These are phyloP conservation scores for Hyaloperonospora brassicae DNA, from an alignment of 352 stramenopile genomes.

Conservation along the genomic window DNA sequence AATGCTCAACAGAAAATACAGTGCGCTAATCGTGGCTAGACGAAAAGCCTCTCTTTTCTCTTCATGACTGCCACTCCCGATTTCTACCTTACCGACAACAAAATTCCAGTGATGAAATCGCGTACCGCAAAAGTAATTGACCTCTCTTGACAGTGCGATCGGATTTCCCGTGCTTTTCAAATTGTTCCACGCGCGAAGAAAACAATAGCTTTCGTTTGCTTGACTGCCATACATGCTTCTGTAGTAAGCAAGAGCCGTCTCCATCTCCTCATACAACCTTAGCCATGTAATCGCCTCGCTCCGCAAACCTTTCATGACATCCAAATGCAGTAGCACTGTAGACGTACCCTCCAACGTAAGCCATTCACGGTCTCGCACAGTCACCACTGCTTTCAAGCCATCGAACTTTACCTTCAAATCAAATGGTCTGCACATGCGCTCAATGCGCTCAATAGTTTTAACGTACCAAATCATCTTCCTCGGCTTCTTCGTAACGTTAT, in stretches of 20 bases:
- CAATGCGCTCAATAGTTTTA: constrained; percentile 47
- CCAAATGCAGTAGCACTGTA: constrained; percentile 35
- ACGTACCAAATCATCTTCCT: constrained; percentile 69
- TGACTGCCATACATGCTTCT: constrained; percentile 12
- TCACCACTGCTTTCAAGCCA: constrained; percentile 31
- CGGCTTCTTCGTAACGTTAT: constrained; percentile 59
- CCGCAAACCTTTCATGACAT: constrained; percentile 43
- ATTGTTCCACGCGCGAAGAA: constrained; percentile 45
- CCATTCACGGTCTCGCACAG: constrained; percentile 44
- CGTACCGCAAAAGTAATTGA: constrained; percentile 41
- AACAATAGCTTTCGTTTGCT: constrained; percentile 30
- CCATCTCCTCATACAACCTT: constrained; percentile 33
- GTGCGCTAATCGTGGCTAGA: constrained; percentile 31
- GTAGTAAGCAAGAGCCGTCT: constrained; percentile 23
- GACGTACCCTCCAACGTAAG: constrained; percentile 33
- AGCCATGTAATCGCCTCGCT: constrained; percentile 40
- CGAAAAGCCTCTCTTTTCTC: constrained; percentile 46
- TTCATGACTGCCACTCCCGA: constrained; percentile 56
- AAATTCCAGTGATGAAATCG: constrained; percentile 59
- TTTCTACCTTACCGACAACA: constrained; percentile 50
- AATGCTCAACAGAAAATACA: constrained; percentile 33
- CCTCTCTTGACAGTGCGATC: constrained; percentile 33
- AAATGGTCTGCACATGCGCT: constrained; percentile 29
- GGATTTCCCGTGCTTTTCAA: constrained; percentile 34
- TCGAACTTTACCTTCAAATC: constrained; percentile 39